phyloP scores from a whole-genome alignment of 768 basidiomycete genomes.

The Suillus subluteus region DNA sequence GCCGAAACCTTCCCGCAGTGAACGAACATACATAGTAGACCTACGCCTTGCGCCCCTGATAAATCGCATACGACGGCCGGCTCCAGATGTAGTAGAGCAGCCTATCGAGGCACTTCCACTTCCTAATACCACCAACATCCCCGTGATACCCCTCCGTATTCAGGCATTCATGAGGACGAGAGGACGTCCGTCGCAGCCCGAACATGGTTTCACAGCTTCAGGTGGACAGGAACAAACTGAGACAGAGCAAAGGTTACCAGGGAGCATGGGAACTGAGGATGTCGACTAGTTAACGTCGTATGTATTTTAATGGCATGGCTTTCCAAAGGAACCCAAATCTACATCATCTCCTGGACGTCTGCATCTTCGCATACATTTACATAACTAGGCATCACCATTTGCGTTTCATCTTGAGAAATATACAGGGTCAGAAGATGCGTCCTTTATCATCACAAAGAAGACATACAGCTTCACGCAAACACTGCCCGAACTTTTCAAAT shows the following conservation, averaged over 20 bases:
- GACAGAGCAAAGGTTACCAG: conserved; percentile 33
- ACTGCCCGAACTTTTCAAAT: conserved; percentile 82
- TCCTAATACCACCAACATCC: conserved; percentile 62
- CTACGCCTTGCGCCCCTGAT: conserved; percentile 58
- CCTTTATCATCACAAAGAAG: background rate
- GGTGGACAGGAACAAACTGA: conserved; percentile 37
- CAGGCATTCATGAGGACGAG: conserved; percentile 56
- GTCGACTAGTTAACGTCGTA: conserved; percentile 19
- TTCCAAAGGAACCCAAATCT: conserved; percentile 16
- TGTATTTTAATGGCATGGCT: conserved; percentile 22
- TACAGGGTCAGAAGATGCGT: background rate
- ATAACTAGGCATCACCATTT: conserved; percentile 46
- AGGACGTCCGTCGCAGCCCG: conserved; percentile 37
- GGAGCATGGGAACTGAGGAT: conserved; percentile 31
- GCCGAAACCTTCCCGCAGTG: conserved; percentile 26
- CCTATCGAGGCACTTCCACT: conserved; percentile 50
- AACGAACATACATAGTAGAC: conserved; percentile 61
- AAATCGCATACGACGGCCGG: conserved; percentile 59
- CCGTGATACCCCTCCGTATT: conserved; percentile 46
- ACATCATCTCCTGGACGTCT: conserved; percentile 27
- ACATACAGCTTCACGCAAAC: conserved; percentile 80
- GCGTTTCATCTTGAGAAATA: conserved; percentile 51
- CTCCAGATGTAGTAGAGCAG: conserved; percentile 37
- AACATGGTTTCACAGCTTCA: conserved; percentile 24
- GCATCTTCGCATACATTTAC: background rate